These are phyloP conservation scores for Boletus rex-veris DNA, from an alignment of 768 basidiomycete species.

Conservation along the genomic window DNA sequence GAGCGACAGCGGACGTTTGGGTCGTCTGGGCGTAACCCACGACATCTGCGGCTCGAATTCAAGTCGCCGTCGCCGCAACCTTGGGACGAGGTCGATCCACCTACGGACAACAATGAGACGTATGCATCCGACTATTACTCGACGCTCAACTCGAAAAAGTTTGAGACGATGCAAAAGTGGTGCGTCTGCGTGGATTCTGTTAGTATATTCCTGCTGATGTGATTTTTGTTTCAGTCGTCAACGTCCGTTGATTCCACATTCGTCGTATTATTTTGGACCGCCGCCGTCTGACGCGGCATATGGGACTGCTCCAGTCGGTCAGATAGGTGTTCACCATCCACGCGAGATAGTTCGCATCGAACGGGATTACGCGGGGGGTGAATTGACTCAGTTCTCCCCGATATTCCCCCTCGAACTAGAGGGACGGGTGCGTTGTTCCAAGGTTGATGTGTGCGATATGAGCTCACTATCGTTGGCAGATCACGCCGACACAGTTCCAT, in stretches of 20 bases:
- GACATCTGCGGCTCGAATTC: conserved; percentile 49
- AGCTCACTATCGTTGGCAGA: conserved; percentile 40
- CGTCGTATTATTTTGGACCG: conserved; percentile 82
- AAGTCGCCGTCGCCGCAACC: conserved; percentile 56
- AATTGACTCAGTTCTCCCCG: conserved; percentile 85
- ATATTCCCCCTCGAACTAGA: conserved; percentile 91
- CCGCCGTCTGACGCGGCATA: conserved; percentile 75
- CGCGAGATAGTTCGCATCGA: conserved; percentile 91
- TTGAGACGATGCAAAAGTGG: conserved; percentile 42
- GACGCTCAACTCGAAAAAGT: conserved; percentile 41
- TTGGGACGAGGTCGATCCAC: conserved; percentile 61
- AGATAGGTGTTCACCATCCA: conserved; percentile 85
- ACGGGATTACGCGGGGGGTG: conserved; percentile 88
- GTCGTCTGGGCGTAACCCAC: conserved; percentile 27
- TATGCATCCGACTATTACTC: conserved; percentile 40
- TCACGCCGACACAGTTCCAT: conserved; percentile 87
- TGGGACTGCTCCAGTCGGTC: conserved; percentile 76
- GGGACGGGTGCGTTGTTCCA: conserved; percentile 63
- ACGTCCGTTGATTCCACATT: conserved; percentile 64
- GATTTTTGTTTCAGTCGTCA: conserved; percentile 28
- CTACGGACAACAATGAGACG: conserved; percentile 37
- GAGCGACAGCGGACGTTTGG: conserved; percentile 22
- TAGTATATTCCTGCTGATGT: background rate
- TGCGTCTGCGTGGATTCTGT: conserved; percentile 25
- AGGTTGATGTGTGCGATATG: background rate